Evolutionary conservation across 139 green algal species (phyloP).

Genomic region (Astrephomene gubernaculifera): DNA sequence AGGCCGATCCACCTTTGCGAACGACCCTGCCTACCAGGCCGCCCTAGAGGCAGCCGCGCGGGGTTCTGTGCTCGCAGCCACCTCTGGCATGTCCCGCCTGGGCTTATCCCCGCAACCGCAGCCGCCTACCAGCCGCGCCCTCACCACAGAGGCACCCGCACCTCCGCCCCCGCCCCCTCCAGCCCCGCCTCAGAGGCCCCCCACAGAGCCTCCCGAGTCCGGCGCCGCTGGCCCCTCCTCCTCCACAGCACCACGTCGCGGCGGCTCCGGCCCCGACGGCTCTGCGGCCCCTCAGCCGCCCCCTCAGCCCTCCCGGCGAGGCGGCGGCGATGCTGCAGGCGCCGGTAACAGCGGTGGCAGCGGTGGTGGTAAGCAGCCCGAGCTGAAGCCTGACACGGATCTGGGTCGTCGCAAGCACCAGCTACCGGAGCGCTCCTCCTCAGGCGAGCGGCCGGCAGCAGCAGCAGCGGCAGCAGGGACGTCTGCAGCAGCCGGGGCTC

Average conservation of each 20-base stretch:
- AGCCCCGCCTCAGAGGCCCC: not conserved
- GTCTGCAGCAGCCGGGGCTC: not conserved
- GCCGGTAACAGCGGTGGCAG: not conserved
- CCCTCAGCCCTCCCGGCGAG: not conserved
- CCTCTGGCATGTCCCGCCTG: not conserved
- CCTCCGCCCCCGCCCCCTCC: not conserved
- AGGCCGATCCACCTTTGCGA: not conserved
- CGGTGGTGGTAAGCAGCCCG: not conserved
- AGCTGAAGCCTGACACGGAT: not conserved
- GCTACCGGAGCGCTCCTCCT: too few species aligned
- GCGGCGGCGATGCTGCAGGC: too few species aligned
- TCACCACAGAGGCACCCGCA: not conserved
- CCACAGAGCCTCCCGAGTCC: not conserved
- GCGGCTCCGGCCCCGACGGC: not conserved
- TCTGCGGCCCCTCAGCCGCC: not conserved
- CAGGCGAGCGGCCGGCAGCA: not conserved
- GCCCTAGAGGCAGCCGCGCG: slow-evolving; percentile 26
- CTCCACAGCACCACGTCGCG: not conserved
- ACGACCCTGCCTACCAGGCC: slow-evolving; percentile 14
- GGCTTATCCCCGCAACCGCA: not conserved
- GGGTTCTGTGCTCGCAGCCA: slow-evolving; percentile 11
- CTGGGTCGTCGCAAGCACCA: not conserved
- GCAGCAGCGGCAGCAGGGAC: not conserved
- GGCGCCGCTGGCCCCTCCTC: not conserved
- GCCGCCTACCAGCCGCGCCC: not conserved